Evolutionary conservation across 768 basidiomycete species (phyloP).

Genomic region (Macrocybe gigantea): DNA sequence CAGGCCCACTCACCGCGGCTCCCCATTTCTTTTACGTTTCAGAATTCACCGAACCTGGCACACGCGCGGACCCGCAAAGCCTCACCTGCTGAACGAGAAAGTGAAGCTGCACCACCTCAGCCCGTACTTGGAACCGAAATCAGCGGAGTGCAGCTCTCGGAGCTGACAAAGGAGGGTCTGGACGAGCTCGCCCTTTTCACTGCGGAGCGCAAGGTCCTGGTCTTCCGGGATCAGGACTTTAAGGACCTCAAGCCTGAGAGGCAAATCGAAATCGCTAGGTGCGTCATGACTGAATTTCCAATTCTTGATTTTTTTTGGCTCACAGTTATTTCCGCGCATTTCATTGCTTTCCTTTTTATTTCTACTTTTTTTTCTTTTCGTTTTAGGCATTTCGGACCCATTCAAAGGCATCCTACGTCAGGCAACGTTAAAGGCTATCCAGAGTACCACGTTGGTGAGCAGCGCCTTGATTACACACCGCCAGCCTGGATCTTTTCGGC

Average conservation of each 20-base stretch:
- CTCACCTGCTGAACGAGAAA: constrained; percentile 39
- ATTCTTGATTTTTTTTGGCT: background rate
- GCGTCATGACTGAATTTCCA: background rate
- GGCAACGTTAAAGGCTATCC: constrained; percentile 51
- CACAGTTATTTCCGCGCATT: too few species aligned
- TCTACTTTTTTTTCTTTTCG: background rate
- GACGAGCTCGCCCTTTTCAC: constrained; percentile 47
- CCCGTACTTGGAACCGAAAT: constrained; percentile 50
- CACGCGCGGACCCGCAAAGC: constrained; percentile 46
- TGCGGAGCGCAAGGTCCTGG: constrained; percentile 46
- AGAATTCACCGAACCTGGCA: constrained; percentile 29
- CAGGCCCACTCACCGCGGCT: too few species aligned
- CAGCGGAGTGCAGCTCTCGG: constrained; percentile 45
- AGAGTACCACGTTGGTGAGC: constrained; percentile 52
- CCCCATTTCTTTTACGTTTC: background rate
- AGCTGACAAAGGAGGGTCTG: constrained; percentile 44
- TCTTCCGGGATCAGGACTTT: constrained; percentile 59
- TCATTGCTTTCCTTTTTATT: too few species aligned
- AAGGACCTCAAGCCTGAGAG: constrained; percentile 47
- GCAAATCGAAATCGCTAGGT: constrained; percentile 48
- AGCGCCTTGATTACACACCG: background rate
- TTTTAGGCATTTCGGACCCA: constrained; percentile 37
- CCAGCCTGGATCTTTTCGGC: background rate
- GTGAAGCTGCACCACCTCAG: constrained; percentile 32
- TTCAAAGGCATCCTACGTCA: constrained; percentile 41